phyloP scores from a whole-genome alignment of 2,329 filamentous ascomycete genomes.

The Fusarium sacchari region DNA sequence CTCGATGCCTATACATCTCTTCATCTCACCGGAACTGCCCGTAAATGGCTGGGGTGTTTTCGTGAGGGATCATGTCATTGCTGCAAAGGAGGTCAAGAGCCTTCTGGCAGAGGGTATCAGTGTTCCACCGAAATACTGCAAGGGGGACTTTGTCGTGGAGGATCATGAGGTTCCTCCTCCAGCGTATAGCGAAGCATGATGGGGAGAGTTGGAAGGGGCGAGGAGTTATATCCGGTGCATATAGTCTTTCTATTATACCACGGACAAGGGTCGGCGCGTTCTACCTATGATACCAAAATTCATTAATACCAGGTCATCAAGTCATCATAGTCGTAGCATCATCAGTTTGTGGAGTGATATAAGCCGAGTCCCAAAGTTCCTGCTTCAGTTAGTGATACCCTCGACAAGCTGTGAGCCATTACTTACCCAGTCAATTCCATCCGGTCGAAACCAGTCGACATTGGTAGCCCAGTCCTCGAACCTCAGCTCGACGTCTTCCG shows the following conservation, averaged over 20 bases:
- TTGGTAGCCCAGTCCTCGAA: slow-evolving; percentile 20
- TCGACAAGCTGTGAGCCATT: rapidly evolving
- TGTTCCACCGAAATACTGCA: background rate
- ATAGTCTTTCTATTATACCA: background rate
- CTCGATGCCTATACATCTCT: background rate
- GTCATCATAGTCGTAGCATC: background rate
- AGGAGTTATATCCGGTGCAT: rapidly evolving
- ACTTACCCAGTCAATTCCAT: slow-evolving; percentile 20
- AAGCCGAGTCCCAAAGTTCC: slow-evolving; percentile 6
- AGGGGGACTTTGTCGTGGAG: background rate
- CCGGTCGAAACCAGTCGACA: slow-evolving; percentile 14
- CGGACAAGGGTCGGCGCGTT: background rate
- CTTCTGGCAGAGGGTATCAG: background rate
- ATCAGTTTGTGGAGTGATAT: slow-evolving; percentile 8
- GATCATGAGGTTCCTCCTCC: background rate
- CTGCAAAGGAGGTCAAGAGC: background rate
- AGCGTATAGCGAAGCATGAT: background rate
- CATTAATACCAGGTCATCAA: background rate
- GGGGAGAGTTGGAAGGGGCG: rapidly evolving
- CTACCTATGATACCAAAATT: background rate
- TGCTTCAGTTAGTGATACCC: background rate
- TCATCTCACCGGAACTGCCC: background rate
- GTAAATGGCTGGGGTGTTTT: slow-evolving; percentile 8
- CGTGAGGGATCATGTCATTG: background rate
- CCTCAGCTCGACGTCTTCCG: background rate